phyloP scores from a whole-genome alignment of 805 yeast genomes.

The Debaryomyces maramus region DNA sequence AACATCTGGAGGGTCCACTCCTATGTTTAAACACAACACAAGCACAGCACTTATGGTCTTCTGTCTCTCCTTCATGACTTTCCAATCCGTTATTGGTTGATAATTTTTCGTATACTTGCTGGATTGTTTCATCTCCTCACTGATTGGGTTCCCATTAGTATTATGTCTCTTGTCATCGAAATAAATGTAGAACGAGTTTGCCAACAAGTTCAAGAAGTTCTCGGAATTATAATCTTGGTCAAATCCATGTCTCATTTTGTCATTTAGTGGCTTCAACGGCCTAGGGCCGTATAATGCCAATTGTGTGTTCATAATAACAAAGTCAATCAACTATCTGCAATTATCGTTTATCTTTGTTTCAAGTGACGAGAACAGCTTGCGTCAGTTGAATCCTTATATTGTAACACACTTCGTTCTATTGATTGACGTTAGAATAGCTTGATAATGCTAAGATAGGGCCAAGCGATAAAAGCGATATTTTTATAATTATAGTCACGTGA shows the following conservation, averaged over 20 bases:
- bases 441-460: no score
- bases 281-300: conserved; percentile 27
- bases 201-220: conserved; percentile 54
- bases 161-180: conserved; percentile 91
- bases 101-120: conserved; percentile 47
- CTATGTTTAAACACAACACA: conserved; percentile 84
- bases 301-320: conserved; percentile 5
- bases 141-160: conserved; percentile 80
- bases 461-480: no score
- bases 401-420: no score
- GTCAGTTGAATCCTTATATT: no score
- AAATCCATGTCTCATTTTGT: conserved; percentile 63
- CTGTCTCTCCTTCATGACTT: conserved; percentile 83
- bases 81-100: conserved; percentile 87
- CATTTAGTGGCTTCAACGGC: conserved; percentile 50
- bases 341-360: no score
- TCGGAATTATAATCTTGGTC: conserved; percentile 61
- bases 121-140: conserved; percentile 49
- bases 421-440: no score
- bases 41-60: conserved; percentile 93
- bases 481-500: no score
- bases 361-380: no score
- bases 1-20: conserved; percentile 97
- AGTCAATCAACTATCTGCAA: no score
- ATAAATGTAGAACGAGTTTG: conserved; percentile 75